Percentiles rank a stretch among this genome's conserved stretches.
Evolutionary conservation across 257 asterid species (phyloP).

Genomic region (Euphrasia confusa): DNA sequence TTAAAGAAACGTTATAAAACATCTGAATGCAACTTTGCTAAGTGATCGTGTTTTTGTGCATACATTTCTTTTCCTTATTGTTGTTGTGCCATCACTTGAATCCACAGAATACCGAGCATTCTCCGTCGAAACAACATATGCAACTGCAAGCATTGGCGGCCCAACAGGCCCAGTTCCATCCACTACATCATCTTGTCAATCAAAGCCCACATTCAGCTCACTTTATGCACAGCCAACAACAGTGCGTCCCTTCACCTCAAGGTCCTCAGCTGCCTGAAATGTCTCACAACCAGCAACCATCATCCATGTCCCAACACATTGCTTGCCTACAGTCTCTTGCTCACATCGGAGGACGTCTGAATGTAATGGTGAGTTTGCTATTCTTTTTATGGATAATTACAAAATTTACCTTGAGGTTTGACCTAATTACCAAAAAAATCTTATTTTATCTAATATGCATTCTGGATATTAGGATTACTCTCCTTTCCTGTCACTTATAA

Average conservation of each 20-base stretch:
- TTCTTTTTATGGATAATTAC: not conserved
- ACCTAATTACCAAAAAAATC: not conserved
- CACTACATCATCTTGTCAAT: constrained; percentile 58
- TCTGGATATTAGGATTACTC: not conserved
- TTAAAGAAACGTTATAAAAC: not conserved
- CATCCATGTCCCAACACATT: constrained; percentile 59
- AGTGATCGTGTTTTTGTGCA: not conserved
- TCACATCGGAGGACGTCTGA: constrained; percentile 77
- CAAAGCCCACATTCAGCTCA: constrained; percentile 60
- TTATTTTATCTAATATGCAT: too few relatives aligned
- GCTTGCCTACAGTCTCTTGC: constrained; percentile 66
- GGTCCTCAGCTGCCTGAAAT: constrained; percentile 56
- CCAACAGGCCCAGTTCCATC: constrained; percentile 64
- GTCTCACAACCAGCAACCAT: constrained; percentile 65
- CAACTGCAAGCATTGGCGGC: constrained; percentile 52
- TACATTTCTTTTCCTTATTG: not conserved
- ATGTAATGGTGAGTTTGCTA: constrained; percentile 50
- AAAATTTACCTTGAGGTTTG: not conserved
- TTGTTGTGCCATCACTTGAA: constrained; percentile 14
- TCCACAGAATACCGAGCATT: constrained; percentile 54
- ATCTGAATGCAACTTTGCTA: constrained; percentile 3
- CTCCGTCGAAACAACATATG: constrained; percentile 59
- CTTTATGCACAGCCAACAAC: constrained; percentile 67
- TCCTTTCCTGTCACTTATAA: not conserved
- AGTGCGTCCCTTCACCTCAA: constrained; percentile 53